phyloP scores from a whole-genome alignment of 1,284 basidiomycete genomes.

The Ceratobasidium sp. region DNA sequence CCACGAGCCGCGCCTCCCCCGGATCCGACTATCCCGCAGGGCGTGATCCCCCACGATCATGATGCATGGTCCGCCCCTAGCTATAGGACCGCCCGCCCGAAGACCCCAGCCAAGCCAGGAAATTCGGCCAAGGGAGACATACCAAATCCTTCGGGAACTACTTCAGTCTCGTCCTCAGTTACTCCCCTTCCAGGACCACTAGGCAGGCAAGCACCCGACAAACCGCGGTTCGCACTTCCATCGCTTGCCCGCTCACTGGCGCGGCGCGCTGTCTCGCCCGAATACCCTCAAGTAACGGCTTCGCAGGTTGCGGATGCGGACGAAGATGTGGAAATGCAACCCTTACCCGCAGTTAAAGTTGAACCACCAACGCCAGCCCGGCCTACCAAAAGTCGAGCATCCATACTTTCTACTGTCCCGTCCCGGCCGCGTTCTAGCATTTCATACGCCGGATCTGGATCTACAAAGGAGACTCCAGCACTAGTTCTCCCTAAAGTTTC shows the following conservation, averaged over 20 bases:
- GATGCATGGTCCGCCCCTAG: constrained; percentile 36
- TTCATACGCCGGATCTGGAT: not conserved
- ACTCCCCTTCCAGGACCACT: not conserved
- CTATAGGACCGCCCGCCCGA: not conserved
- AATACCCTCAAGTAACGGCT: constrained; percentile 26
- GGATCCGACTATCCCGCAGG: not conserved
- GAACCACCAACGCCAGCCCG: constrained; percentile 26
- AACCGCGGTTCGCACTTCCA: constrained; percentile 1
- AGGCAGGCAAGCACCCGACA: not conserved
- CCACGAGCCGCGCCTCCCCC: not conserved
- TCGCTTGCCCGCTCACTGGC: not conserved
- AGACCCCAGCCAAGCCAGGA: not conserved
- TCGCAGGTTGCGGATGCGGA: constrained; percentile 40
- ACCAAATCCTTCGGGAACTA: not conserved
- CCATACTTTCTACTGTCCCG: not conserved
- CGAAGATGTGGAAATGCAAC: constrained; percentile 17
- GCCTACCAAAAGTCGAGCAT: constrained; percentile 8
- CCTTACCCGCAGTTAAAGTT: constrained; percentile 1
- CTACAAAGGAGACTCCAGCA: not conserved
- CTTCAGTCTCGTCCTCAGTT: not conserved
- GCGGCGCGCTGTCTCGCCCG: constrained; percentile 5
- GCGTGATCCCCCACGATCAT: constrained; percentile 35
- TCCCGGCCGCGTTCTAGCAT: constrained; percentile 2
- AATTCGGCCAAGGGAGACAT: not conserved
- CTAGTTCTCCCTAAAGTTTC: not conserved